Evolutionary conservation across 805 yeast genomes (phyloP).

Genomic region (Kurtzmaniella cleridarum): DNA sequence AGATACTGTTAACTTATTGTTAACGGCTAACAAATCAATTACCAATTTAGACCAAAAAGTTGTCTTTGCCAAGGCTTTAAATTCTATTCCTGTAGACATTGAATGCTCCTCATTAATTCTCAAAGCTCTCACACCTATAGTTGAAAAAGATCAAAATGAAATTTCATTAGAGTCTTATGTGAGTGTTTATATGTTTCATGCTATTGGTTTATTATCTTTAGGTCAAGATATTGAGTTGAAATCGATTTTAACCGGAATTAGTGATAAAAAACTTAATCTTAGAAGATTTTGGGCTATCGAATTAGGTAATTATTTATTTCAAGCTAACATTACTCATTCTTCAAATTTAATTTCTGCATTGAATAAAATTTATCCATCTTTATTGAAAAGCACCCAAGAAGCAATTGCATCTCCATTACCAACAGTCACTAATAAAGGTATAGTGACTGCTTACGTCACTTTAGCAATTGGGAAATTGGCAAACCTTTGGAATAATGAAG

Average conservation of each 20-base stretch:
- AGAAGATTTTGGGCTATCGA: constrained; percentile 64
- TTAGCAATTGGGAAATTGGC: constrained; percentile 8
- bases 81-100: constrained; percentile 11
- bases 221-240: constrained; percentile 13
- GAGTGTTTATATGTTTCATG: constrained; percentile 44
- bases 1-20: constrained; percentile 26
- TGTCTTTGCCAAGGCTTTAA: constrained; percentile 43
- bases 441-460: constrained; percentile 51
- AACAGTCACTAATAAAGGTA: constrained; percentile 45
- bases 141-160: constrained; percentile 76
- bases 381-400: constrained; percentile 31
- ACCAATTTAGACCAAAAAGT: constrained; percentile 63
- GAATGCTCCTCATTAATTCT: constrained; percentile 32
- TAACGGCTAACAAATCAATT: constrained; percentile 51
- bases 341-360: constrained; percentile 14
- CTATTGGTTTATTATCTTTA: constrained; percentile 20
- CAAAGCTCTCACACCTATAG: constrained; percentile 42
- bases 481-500: neutral
- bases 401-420: constrained; percentile 47
- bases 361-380: constrained; percentile 15
- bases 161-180: constrained; percentile 46
- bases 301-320: constrained; percentile 33
- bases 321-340: constrained; percentile 4
- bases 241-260: constrained; percentile 43
- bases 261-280: constrained; percentile 57